Conservation (phyloP, 164 flowering plant genomes). For the Kalanchoe fedtschenkoi region DNA sequence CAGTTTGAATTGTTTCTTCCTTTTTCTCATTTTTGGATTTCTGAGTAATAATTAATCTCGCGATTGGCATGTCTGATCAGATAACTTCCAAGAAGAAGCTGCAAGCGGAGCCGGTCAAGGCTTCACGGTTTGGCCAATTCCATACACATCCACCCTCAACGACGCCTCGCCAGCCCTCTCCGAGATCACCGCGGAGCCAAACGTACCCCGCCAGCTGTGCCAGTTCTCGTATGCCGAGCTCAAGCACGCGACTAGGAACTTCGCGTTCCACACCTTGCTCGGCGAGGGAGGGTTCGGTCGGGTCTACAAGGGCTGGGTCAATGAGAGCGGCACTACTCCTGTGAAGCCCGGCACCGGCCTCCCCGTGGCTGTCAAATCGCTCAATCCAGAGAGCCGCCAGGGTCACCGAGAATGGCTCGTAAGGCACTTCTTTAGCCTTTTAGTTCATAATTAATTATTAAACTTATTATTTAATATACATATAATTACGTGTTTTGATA, state of each 20-base stretch:
- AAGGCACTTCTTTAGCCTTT: neutral
- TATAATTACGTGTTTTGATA: no score
- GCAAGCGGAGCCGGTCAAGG: neutral
- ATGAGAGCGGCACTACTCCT: neutral
- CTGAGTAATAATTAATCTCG: neutral
- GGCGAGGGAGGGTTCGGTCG: conserved; percentile 11
- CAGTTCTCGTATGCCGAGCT: conserved; percentile 3
- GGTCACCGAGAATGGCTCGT: conserved; percentile 12
- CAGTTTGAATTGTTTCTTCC: no score
- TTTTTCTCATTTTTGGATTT: neutral
- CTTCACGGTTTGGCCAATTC: neutral
- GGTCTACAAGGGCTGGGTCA: conserved; percentile 11
- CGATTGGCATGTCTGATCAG: neutral
- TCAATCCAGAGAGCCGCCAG: conserved; percentile 8
- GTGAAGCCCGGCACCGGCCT: conserved; percentile 10
- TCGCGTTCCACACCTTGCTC: neutral
- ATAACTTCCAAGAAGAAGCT: neutral
- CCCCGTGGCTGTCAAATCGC: conserved; percentile 7
- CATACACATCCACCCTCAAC: neutral
- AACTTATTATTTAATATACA: no score
- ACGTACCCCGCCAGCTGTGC: neutral
- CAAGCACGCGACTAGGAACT: conserved; percentile 10
- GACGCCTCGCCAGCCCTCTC: neutral
- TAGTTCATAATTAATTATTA: no score
- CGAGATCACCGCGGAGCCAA: neutral